Evolutionary conservation across 2,329 filamentous ascomycete genomes (phyloP).

Genomic region (Fusarium begoniae): DNA sequence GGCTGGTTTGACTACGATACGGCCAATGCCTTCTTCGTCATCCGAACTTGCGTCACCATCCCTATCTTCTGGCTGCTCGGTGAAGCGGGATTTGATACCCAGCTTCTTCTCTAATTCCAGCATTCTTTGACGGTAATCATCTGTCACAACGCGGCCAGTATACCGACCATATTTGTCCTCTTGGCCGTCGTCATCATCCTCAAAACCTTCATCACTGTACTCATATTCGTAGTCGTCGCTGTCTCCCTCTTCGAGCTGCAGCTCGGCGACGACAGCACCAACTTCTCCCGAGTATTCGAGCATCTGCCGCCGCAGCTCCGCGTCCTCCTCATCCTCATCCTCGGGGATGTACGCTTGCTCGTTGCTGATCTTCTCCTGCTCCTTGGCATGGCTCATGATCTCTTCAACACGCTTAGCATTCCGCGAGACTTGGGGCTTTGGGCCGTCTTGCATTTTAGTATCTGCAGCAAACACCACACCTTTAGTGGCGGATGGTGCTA

Average conservation of each 20-base stretch:
- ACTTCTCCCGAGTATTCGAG: constrained; percentile 91
- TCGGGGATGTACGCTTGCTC: constrained; percentile 68
- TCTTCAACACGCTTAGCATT: constrained; percentile 61
- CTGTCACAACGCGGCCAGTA: constrained; percentile 71
- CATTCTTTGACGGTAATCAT: constrained; percentile 85
- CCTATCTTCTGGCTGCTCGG: constrained; percentile 58
- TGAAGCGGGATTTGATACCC: constrained; percentile 62
- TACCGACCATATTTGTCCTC: constrained; percentile 75
- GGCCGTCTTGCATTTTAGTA: constrained; percentile 58
- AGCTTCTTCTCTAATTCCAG: constrained; percentile 82
- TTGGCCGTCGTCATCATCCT: constrained; percentile 61
- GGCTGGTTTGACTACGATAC: constrained; percentile 58
- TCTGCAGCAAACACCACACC: constrained; percentile 71
- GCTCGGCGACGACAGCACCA: constrained; percentile 89
- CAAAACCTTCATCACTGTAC: constrained; percentile 62
- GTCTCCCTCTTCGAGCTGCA: constrained; percentile 79
- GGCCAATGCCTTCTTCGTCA: constrained; percentile 64
- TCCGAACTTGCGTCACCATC: constrained; percentile 47
- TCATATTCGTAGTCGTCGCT: constrained; percentile 65
- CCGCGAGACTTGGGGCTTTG: constrained; percentile 48
- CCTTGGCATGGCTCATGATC: constrained; percentile 65
- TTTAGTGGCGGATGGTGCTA: constrained; percentile 55
- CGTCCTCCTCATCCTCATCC: constrained; percentile 83
- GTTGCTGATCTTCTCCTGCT: constrained; percentile 59
- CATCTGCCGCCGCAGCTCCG: constrained; percentile 85